phyloP scores from a whole-genome alignment of 345 rosid genomes.

The Murraya koenigii region DNA sequence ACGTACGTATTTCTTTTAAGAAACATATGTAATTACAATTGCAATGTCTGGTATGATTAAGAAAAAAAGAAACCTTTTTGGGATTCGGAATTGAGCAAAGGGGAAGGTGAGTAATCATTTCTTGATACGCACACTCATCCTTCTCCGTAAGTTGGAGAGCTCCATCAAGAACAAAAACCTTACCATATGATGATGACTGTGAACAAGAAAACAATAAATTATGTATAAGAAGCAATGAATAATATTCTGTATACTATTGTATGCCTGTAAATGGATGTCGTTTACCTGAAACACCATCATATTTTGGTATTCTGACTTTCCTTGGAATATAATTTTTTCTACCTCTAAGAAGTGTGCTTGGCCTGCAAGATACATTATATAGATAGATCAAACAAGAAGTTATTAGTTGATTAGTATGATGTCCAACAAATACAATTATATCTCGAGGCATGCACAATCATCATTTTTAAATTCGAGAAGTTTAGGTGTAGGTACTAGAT shows the following conservation, averaged over 20 bases:
- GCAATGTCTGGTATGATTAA: background rate
- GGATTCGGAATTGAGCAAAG: constrained; percentile 77
- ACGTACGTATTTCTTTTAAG: background rate
- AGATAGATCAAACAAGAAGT: too few relatives aligned
- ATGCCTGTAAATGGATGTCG: background rate
- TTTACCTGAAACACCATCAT: constrained; percentile 83
- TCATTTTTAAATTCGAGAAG: background rate
- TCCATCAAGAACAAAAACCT: constrained; percentile 72
- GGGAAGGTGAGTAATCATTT: constrained; percentile 84
- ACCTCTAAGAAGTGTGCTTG: constrained; percentile 82
- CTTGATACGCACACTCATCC: constrained; percentile 74
- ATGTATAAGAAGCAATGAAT: background rate
- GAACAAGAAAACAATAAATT: background rate
- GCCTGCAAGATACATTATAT: constrained; percentile 43
- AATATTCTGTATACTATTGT: background rate
- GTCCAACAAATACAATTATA: background rate
- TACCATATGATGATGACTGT: constrained; percentile 70
- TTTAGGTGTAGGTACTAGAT: background rate
- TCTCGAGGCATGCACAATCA: constrained; percentile 5
- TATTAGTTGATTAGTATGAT: too few relatives aligned
- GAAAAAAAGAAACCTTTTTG: constrained; percentile 46
- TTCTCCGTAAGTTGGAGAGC: constrained; percentile 75
- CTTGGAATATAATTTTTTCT: constrained; percentile 70
- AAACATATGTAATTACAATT: background rate
- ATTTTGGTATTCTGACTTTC: constrained; percentile 72